Evolutionary conservation across 768 basidiomycete genomes (phyloP).

Genomic region (Lactarius deliciosus): DNA sequence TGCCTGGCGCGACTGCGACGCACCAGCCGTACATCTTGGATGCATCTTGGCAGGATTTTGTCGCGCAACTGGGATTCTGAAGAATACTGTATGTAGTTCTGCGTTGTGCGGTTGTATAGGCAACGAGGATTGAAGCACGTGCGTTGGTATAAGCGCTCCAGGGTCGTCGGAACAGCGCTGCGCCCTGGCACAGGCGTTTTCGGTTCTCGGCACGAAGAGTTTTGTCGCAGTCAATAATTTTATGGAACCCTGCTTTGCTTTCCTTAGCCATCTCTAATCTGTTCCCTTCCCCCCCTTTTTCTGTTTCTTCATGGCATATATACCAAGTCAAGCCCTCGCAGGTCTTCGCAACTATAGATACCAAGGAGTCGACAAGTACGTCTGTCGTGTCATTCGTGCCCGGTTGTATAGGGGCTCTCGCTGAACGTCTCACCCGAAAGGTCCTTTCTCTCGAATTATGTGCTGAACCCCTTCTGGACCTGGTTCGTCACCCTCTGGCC

Average conservation of each 20-base stretch:
- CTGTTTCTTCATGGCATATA: conserved; percentile 52
- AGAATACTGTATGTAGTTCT: background rate
- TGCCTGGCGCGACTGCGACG: background rate
- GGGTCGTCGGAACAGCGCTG: background rate
- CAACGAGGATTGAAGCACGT: background rate
- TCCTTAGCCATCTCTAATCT: conserved; percentile 1
- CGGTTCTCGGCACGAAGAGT: background rate
- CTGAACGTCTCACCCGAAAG: conserved; percentile 38
- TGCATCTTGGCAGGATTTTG: conserved; percentile 64
- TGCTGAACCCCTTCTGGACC: conserved; percentile 86
- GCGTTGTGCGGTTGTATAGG: background rate
- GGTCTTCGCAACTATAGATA: conserved; percentile 79
- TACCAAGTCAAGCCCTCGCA: conserved; percentile 63
- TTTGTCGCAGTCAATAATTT: background rate
- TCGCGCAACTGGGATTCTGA: conserved; percentile 63
- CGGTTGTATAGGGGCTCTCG: background rate
- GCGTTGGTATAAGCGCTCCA: background rate
- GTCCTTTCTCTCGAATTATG: conserved; percentile 71
- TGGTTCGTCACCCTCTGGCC: conserved; percentile 92
- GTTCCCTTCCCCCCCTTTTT: background rate
- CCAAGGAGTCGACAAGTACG: conserved; percentile 78
- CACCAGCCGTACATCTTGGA: conserved; percentile 45
- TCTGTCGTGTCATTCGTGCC: conserved; percentile 11
- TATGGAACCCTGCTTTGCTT: background rate
- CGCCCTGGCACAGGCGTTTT: background rate